Conservation (phyloP, 306 rosid genomes). For the Rosa lucieae region DNA sequence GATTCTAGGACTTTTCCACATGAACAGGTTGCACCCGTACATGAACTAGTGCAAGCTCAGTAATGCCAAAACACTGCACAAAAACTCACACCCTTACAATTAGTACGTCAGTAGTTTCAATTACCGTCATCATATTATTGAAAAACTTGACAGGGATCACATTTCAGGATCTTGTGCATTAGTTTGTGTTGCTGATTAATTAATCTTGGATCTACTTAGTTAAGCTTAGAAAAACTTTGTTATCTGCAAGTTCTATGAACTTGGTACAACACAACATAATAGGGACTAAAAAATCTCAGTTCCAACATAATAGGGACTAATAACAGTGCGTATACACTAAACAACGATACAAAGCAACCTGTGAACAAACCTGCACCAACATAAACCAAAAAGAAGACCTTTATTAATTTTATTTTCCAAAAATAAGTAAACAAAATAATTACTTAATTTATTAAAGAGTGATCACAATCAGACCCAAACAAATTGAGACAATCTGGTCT, state of each 20-base stretch:
- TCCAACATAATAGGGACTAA: neutral
- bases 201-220: neutral
- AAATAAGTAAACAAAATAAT: neutral
- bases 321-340: constrained; percentile 68
- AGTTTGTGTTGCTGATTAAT: neutral
- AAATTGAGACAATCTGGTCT: neutral
- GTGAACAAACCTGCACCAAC: constrained; percentile 76
- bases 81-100: constrained; percentile 1
- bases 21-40: constrained; percentile 88
- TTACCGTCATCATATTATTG: neutral
- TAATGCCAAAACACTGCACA: constrained; percentile 76
- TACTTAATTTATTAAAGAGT: constrained; percentile 1
- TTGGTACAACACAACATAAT: neutral
- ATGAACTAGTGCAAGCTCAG: constrained; percentile 79
- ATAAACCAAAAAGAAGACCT: constrained; percentile 9
- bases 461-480: neutral
- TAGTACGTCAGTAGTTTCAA: neutral
- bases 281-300: neutral
- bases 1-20: constrained; percentile 83
- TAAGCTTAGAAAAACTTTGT: neutral
- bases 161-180: neutral
- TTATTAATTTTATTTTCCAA: neutral
- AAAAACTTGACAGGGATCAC: neutral
- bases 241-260: neutral
- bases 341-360: constrained; percentile 84